Evolutionary conservation across 2,329 filamentous ascomycete species (phyloP).

Genomic region (Aspergillus carbonarius): DNA sequence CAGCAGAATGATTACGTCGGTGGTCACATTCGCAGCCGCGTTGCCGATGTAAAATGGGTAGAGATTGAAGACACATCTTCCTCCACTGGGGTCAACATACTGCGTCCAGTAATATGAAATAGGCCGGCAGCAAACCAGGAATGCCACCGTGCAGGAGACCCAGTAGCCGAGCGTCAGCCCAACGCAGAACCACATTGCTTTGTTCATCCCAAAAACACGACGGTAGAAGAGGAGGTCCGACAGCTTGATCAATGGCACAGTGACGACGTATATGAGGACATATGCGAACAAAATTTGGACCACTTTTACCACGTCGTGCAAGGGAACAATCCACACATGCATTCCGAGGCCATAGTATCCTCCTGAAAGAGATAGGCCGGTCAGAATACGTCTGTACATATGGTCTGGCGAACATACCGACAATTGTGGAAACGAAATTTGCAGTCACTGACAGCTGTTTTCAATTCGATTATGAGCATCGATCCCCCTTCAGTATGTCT

Average conservation of each 20-base stretch:
- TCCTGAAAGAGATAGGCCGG: not conserved
- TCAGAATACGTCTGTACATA: not conserved
- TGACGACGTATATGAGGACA: slow-evolving; percentile 13
- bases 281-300: slow-evolving; percentile 15
- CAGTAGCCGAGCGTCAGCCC: slow-evolving; percentile 16
- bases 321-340: slow-evolving; percentile 15
- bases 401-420: not conserved
- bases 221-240: slow-evolving; percentile 21
- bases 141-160: slow-evolving; percentile 9
- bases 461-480: not conserved
- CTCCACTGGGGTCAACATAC: slow-evolving; percentile 14
- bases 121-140: slow-evolving; percentile 13
- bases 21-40: slow-evolving; percentile 15
- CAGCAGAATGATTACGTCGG: slow-evolving; percentile 18
- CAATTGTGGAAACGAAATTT: not conserved
- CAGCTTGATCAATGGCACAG: slow-evolving; percentile 17
- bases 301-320: slow-evolving; percentile 7
- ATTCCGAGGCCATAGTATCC: slow-evolving; percentile 17
- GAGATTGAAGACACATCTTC: slow-evolving; percentile 13
- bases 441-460: not conserved
- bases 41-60: slow-evolving; percentile 20
- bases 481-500: not conserved
- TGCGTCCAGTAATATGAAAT: slow-evolving; percentile 19
- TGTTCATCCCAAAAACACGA: slow-evolving; percentile 19
- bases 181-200: slow-evolving; percentile 13